phyloP scores from a whole-genome alignment of 441 rosid genomes.

The Iberis amara region DNA sequence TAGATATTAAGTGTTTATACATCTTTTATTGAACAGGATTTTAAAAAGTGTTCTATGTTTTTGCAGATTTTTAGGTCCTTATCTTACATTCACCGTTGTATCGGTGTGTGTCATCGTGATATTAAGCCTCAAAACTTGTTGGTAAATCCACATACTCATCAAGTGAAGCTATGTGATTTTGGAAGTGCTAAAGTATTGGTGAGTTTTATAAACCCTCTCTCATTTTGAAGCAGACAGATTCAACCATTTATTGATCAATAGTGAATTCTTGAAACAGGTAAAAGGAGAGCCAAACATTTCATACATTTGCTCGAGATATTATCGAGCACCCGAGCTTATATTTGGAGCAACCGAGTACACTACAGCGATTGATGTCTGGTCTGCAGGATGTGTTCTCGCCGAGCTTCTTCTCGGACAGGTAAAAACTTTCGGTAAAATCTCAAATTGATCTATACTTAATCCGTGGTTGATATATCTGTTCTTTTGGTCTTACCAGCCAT shows the following conservation, averaged over 20 bases:
- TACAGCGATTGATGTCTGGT: slow-evolving; percentile 94
- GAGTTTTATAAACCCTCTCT: slow-evolving; percentile 26
- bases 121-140: slow-evolving; percentile 95
- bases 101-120: slow-evolving; percentile 94
- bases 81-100: slow-evolving; percentile 73
- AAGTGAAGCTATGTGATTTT: slow-evolving; percentile 85
- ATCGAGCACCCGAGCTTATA: slow-evolving; percentile 93
- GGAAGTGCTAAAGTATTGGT: slow-evolving; percentile 99
- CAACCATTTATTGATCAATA: slow-evolving; percentile 16
- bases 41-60: slow-evolving; percentile 6
- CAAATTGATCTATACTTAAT: too few relatives aligned
- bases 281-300: slow-evolving; percentile 96
- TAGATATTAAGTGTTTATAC: slow-evolving; percentile 17
- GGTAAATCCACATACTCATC: slow-evolving; percentile 96
- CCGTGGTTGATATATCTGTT: slow-evolving; percentile 4
- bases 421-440: slow-evolving; percentile 15
- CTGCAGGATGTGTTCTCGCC: slow-evolving; percentile 91
- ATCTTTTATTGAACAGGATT: neutral
- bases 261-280: slow-evolving; percentile 42
- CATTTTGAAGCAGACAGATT: neutral
- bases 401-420: slow-evolving; percentile 97
- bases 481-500: slow-evolving; percentile 30
- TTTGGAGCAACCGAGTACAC: slow-evolving; percentile 96
- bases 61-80: slow-evolving; percentile 84
- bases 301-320: slow-evolving; percentile 92